phyloP scores from a whole-genome alignment of 148 eudicot genomes.

The Rhododendron molle region DNA sequence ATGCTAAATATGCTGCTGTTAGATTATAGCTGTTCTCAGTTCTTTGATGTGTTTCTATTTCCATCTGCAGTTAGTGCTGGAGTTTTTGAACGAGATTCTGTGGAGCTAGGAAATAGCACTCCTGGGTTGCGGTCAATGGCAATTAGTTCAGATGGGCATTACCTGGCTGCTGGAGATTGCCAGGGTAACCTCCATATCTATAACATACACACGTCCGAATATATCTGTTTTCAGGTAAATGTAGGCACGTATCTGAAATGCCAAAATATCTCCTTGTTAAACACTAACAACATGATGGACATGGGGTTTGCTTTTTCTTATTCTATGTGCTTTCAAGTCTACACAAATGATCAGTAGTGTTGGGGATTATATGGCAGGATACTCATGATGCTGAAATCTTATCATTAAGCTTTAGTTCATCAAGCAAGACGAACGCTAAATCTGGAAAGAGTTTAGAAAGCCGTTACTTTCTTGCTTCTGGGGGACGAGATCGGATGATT shows the following conservation, averaged over 20 bases:
- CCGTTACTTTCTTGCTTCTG: constrained; percentile 38
- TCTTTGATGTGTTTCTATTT: background rate
- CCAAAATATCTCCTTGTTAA: background rate
- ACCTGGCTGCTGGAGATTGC: constrained; percentile 57
- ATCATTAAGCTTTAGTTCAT: constrained; percentile 37
- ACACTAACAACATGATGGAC: background rate
- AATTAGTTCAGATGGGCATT: constrained; percentile 56
- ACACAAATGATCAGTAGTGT: background rate
- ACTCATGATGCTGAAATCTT: constrained; percentile 47
- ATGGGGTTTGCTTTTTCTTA: background rate
- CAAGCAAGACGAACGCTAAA: constrained; percentile 11
- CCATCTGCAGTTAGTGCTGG: constrained; percentile 42
- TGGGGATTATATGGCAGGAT: constrained; percentile 26
- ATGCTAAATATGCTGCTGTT: background rate
- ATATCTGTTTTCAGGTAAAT: constrained; percentile 40
- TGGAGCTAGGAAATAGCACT: constrained; percentile 25
- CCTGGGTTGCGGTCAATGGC: constrained; percentile 47
- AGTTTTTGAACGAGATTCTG: constrained; percentile 47
- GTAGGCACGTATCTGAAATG: background rate
- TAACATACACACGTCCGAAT: constrained; percentile 36
- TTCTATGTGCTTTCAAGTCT: background rate
- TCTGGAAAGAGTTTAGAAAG: constrained; percentile 22
- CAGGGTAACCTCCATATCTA: constrained; percentile 47
- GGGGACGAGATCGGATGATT: constrained; percentile 38
- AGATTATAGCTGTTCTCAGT: background rate